Evolutionary conservation across 495 filamentous ascomycete genomes (phyloP).

Genomic region (Amphirosellinia nigrospora): DNA sequence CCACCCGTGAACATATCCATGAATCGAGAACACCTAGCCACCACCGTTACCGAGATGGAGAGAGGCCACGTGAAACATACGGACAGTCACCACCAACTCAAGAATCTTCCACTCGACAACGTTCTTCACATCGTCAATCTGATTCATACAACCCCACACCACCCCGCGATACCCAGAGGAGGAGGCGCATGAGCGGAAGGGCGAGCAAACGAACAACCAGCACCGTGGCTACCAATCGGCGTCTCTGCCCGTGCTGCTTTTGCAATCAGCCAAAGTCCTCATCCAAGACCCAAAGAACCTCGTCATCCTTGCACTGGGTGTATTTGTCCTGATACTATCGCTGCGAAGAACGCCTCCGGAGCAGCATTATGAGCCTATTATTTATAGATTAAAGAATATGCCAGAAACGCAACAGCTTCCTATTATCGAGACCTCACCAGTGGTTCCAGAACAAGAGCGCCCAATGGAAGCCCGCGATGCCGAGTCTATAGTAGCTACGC

Average conservation of each 20-base stretch:
- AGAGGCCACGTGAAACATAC: slow-evolving; percentile 59
- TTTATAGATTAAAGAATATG: slow-evolving; percentile 34
- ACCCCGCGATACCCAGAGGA: slow-evolving; percentile 33
- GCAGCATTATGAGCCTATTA: slow-evolving; percentile 33
- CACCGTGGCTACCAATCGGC: slow-evolving; percentile 42
- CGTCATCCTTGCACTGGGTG: slow-evolving; percentile 65
- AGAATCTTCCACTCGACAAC: slow-evolving; percentile 22
- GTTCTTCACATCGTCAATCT: slow-evolving; percentile 32
- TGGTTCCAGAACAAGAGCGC: slow-evolving; percentile 15
- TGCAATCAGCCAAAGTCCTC: slow-evolving; percentile 71
- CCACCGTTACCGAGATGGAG: slow-evolving; percentile 53
- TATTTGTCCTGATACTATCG: slow-evolving; percentile 64
- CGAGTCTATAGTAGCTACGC: slow-evolving; percentile 9
- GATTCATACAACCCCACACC: slow-evolving; percentile 38
- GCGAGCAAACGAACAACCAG: slow-evolving; percentile 28
- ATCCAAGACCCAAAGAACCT: slow-evolving; percentile 75
- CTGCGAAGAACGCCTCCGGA: slow-evolving; percentile 35
- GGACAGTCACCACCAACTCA: slow-evolving; percentile 46
- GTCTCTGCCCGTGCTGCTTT: slow-evolving; percentile 63
- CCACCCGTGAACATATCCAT: background rate
- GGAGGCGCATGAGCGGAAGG: slow-evolving; percentile 29
- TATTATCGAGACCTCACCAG: slow-evolving; percentile 14
- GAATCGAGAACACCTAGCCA: slow-evolving; percentile 31
- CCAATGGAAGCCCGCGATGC: background rate
- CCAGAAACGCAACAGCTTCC: slow-evolving; percentile 25